Evolutionary conservation across 106 monocot genomes (phyloP).

Genomic region (Alisma plantagoaquatica): DNA sequence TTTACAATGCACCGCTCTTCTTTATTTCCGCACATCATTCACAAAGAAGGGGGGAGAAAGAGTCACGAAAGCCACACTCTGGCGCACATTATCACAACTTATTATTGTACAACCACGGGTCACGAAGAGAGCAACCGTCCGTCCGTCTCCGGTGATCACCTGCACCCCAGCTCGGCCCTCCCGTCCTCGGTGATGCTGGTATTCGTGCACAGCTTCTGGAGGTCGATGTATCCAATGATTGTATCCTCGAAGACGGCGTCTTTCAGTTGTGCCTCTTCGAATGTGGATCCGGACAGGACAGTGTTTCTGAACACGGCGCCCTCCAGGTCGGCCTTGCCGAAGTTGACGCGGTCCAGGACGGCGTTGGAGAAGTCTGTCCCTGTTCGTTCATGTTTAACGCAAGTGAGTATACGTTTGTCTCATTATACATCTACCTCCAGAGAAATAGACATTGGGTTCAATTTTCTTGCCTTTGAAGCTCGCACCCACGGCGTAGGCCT

Average conservation of each 20-base stretch:
- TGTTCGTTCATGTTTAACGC: no score
- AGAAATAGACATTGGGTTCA: no score
- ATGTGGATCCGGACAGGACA: conserved; percentile 75
- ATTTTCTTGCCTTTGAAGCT: conserved; percentile 95
- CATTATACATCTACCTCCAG: no score
- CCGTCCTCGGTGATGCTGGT: conserved; percentile 44
- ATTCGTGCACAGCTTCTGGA: conserved; percentile 81
- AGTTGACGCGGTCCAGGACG: conserved; percentile 79
- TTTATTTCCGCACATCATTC: no score
- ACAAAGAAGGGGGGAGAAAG: no score
- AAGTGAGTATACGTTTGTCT: no score
- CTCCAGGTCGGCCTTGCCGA: conserved; percentile 62
- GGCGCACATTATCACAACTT: no score
- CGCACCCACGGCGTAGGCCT: conserved; percentile 94
- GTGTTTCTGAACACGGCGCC: conserved; percentile 88
- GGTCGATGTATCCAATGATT: conserved; percentile 92
- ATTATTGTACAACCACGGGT: no score
- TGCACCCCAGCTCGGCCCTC: conserved; percentile 66
- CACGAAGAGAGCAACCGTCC: no score
- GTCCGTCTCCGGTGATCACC: no score
- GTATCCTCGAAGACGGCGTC: conserved; percentile 55
- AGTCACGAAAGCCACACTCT: no score
- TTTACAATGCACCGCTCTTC: no score
- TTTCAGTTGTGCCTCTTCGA: conserved; percentile 52
- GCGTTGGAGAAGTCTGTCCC: conserved; percentile 87